Base-by-base conservation (phyloP, 305 asterid genomes). In the Fraxinus xanthoxyloides region DNA sequence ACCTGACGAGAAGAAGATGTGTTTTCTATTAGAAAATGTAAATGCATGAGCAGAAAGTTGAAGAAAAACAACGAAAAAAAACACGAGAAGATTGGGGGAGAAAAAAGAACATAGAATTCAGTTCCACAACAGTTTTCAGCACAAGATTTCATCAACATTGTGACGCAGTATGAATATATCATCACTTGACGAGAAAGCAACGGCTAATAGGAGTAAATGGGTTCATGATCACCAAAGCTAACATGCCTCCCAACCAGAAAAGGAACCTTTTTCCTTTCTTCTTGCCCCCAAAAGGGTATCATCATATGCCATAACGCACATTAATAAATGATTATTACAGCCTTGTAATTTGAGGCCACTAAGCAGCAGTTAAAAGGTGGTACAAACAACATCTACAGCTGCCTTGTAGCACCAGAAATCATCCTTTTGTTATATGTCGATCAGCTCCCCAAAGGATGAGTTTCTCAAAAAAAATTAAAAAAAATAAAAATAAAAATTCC, bases 1-100 rank as follows among this genome's bases (percentile, higher is more conserved):
- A 93, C 95, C 99, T 96, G 89, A 77, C 63, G 85, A 83, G 84
- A 80, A 85, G 84, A 86, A 82, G 72, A 81, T 21, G 78, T 59
- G 15, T 31, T 63, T 34, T 54, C 84, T 51, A 69, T 36, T 75
- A 80, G 82, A 70, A 75, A 75, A 65, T 9, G 10, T 35, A 78
- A 76, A 31, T 17, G 76, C 48, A 34, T 17, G 28, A 17, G 38
- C 76, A 32, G 28, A 72, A 75, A 76, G 78, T 43, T 72, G 17
- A 65, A 54, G 77, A 35, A 28, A 17, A 24, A 67, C 28, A 75
- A 56, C 10, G 15, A 72, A 19, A 24, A 17, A 26, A 75, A 80
- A 31, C 34, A 35, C 30, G 12, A 43, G 46, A 19, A 48, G 76
- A 63, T 13, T 70, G 80, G 40, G 54, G 54, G 51, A 38, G 36